A percentile compares a stretch with the other conserved stretches of the same genome.
Conservation (phyloP, 2,329 filamentous ascomycete species). For the Alternaria postmessia region DNA sequence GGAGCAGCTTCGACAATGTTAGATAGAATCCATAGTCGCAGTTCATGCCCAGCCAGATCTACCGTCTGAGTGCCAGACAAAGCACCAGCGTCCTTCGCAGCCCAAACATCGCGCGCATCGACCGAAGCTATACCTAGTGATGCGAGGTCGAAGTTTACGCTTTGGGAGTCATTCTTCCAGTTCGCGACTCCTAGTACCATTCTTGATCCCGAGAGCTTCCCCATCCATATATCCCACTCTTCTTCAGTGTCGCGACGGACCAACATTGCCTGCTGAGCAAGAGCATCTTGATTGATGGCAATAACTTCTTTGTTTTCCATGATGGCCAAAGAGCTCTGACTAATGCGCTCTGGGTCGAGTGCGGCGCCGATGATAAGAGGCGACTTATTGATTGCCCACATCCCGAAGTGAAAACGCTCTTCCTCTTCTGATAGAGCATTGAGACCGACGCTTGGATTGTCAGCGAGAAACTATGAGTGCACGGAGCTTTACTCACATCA, state of each 20-base stretch:
- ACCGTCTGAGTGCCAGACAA: slow-evolving; percentile 26
- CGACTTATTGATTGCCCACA: slow-evolving; percentile 58
- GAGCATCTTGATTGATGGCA: slow-evolving; percentile 65
- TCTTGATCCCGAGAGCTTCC: slow-evolving; percentile 47
- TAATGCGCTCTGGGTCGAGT: slow-evolving; percentile 37
- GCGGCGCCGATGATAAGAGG: slow-evolving; percentile 56
- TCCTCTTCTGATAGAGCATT: slow-evolving; percentile 48
- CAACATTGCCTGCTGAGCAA: slow-evolving; percentile 62
- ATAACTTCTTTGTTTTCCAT: slow-evolving; percentile 63
- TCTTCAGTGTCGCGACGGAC: slow-evolving; percentile 52
- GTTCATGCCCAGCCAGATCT: slow-evolving; percentile 35
- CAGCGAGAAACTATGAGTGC: neutral
- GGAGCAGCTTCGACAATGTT: slow-evolving; percentile 31
- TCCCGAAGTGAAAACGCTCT: slow-evolving; percentile 56
- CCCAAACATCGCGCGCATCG: slow-evolving; percentile 50
- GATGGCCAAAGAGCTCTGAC: slow-evolving; percentile 36
- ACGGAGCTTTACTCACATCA: slow-evolving; percentile 40
- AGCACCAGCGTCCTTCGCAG: slow-evolving; percentile 30
- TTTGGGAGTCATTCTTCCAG: slow-evolving; percentile 46
- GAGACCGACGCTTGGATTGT: slow-evolving; percentile 43
- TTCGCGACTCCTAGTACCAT: slow-evolving; percentile 51
- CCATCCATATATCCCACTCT: slow-evolving; percentile 51
- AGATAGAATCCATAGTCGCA: slow-evolving; percentile 47
- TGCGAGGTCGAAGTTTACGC: slow-evolving; percentile 42
- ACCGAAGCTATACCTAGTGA: slow-evolving; percentile 46